These are phyloP conservation scores for Lactifluus subvellereus DNA, from an alignment of 768 basidiomycete genomes.

Conservation along the genomic window DNA sequence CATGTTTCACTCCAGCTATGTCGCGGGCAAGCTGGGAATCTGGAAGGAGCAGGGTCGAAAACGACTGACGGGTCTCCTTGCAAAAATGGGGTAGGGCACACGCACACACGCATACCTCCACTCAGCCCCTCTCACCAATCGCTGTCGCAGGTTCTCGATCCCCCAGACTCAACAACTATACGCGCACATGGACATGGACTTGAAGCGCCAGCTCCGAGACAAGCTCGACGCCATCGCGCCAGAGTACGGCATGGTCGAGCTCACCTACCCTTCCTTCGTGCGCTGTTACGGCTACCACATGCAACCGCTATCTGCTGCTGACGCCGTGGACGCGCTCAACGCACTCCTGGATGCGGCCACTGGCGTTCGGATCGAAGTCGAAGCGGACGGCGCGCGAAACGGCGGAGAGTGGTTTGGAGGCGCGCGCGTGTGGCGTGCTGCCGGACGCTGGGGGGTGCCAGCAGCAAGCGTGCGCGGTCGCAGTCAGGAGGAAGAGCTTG, in stretches of 20 bases:
- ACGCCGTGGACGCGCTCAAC: constrained; percentile 84
- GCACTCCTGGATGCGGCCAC: constrained; percentile 88
- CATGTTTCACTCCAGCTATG: constrained; percentile 96
- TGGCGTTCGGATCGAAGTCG: constrained; percentile 86
- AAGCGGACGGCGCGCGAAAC: constrained; percentile 78
- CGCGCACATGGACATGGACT: constrained; percentile 92
- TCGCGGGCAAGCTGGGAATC: constrained; percentile 89
- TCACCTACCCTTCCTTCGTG: constrained; percentile 90
- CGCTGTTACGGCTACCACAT: constrained; percentile 87
- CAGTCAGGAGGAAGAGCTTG: constrained; percentile 28
- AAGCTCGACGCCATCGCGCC: constrained; percentile 89
- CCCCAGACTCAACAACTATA: constrained; percentile 91
- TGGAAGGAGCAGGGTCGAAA: constrained; percentile 95
- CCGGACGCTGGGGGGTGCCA: constrained; percentile 28
- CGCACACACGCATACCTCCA: neutral
- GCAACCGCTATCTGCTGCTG: constrained; percentile 84
- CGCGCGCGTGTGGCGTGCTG: constrained; percentile 59
- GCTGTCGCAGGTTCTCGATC: constrained; percentile 70
- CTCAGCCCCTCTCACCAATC: neutral
- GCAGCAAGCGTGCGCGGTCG: constrained; percentile 14
- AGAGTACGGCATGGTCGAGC: constrained; percentile 90
- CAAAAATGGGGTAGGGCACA: constrained; percentile 89
- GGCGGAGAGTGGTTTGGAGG: constrained; percentile 97
- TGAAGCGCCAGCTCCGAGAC: constrained; percentile 71
- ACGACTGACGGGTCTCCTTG: constrained; percentile 81